phyloP scores from a whole-genome alignment of 768 basidiomycete species.

The Calocybe gangraenosa region DNA sequence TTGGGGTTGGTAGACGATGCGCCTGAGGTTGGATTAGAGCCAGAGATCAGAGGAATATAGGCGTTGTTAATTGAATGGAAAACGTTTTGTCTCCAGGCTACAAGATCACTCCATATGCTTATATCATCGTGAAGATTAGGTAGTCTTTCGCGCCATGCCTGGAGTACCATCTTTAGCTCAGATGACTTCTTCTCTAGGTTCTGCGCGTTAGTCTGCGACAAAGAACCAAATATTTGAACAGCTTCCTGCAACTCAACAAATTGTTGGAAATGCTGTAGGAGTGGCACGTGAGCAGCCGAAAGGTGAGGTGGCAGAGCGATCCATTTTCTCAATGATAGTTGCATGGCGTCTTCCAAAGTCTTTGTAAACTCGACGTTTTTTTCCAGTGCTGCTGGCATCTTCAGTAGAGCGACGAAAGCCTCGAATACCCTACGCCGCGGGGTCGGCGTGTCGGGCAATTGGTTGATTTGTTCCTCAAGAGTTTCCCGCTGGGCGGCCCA shows the following conservation, averaged over 20 bases:
- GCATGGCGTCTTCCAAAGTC: constrained; percentile 93
- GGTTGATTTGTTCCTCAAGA: constrained; percentile 77
- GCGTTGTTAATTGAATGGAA: constrained; percentile 96
- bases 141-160: constrained; percentile 94
- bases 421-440: constrained; percentile 98
- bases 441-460: constrained; percentile 82
- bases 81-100: constrained; percentile 98
- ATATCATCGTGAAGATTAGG: constrained; percentile 97
- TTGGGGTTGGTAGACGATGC: constrained; percentile 56
- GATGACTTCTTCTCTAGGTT: constrained; percentile 94
- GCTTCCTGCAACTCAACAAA: constrained; percentile 98
- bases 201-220: constrained; percentile 78
- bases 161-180: constrained; percentile 93
- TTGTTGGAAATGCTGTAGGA: constrained; percentile 97
- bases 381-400: constrained; percentile 74
- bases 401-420: constrained; percentile 86
- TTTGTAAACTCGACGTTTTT: constrained; percentile 86
- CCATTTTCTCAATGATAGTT: constrained; percentile 96
- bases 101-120: constrained; percentile 98
- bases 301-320: constrained; percentile 80
- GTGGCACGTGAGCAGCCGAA: constrained; percentile 88
- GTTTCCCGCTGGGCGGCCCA: constrained; percentile 80
- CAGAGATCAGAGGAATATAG: constrained; percentile 85
- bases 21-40: constrained; percentile 46
- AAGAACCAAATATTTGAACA: constrained; percentile 87